phyloP scores from a whole-genome alignment of 257 asterid genomes.

The Petunia axillaris region DNA sequence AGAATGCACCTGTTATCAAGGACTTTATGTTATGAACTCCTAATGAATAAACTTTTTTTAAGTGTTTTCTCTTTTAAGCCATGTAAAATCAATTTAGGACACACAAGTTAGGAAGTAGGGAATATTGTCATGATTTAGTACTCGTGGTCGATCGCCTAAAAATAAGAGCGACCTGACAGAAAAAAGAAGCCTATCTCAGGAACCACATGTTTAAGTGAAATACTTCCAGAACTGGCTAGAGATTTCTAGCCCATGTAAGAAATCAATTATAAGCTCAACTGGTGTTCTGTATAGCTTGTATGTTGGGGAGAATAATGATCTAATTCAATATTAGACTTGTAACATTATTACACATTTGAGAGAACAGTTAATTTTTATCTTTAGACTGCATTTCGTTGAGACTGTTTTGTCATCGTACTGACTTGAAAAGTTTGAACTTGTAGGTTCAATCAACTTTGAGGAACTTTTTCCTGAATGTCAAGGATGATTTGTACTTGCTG shows the following conservation, averaged over 20 bases:
- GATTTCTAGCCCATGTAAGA: background rate
- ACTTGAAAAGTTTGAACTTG: conserved; percentile 29
- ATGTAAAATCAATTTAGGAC: conserved; percentile 17
- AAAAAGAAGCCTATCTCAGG: background rate
- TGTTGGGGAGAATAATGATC: background rate
- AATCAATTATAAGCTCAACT: background rate
- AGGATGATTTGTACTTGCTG: conserved; percentile 70
- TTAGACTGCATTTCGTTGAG: conserved; percentile 5
- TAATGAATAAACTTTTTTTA: background rate
- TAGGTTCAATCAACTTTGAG: conserved; percentile 76
- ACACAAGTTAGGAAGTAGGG: background rate
- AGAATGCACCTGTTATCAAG: background rate
- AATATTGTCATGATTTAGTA: background rate
- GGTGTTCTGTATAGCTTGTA: background rate
- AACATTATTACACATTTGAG: background rate
- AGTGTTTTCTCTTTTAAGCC: background rate
- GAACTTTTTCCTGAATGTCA: conserved; percentile 56
- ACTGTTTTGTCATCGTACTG: background rate
- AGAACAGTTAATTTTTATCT: background rate
- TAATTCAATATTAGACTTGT: background rate
- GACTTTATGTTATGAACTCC: conserved; percentile 12
- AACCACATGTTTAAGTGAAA: background rate
- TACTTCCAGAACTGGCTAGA: background rate
- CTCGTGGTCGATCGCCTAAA: background rate
- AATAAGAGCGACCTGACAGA: background rate